Evolutionary conservation across 164 flowering plant genomes (phyloP), one percentile per base, ranked within the genome.

Genomic region (Umbellularia californica): DNA sequence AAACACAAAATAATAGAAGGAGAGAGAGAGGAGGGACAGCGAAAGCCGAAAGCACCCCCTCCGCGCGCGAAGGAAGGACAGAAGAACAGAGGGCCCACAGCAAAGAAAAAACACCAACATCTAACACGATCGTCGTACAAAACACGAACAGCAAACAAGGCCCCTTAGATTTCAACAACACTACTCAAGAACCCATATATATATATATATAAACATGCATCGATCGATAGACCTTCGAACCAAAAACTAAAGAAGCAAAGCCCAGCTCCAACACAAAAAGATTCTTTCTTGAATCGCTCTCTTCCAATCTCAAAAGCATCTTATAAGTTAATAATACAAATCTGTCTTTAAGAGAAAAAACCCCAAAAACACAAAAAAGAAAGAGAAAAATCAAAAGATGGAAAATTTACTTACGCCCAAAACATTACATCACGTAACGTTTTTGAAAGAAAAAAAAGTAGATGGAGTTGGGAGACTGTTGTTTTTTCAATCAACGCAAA

Each of bases 371-470:
- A 28, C 28, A 17, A 5, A 65, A 67, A 30, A 67, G 14, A 5
- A 65, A 67, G 19, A 67, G 14, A 66, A 66, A 66, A 66, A 14
- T 20, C 28, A 27, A 27, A 27, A 27, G 28, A 2, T 2, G 28
- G 35, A 67, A 67, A 67, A 67, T 55, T 30, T 28, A 67, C 69
- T 25, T 17, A 41, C 69, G 23, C 69, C 67, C 60, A 22, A 47
- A 69, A 72, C 68, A 72, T 58, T 72, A 72, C 74, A 72, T 72
- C 68, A 72, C 68, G 74, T 72, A 72, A 72, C 60, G 75, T 65
- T 72, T 64, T 41, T 7, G 64, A 41, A 41, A 9, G 11, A 41
- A 41, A 35, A 6, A 7, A 35, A 72, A 33, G 47, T n/a, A 50
- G 50, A 52, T 72, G 75, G 69, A 50, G 22, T 35, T 50, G 50